Evolutionary conservation across 139 green algal genomes (phyloP).

Genomic region (Picochlorum sp.): DNA sequence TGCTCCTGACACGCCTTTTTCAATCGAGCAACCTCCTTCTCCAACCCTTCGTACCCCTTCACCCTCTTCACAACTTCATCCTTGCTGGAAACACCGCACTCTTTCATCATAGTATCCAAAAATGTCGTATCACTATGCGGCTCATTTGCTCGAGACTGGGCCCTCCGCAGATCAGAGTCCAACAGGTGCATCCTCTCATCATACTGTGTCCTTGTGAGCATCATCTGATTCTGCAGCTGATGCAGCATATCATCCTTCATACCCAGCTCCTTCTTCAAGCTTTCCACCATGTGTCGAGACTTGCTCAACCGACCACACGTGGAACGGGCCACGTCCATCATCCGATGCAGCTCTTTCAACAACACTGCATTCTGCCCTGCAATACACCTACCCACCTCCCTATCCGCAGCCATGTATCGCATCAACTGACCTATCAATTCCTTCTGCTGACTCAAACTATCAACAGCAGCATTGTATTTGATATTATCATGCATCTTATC

Average conservation of each 20-base stretch:
- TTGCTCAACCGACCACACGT: background rate
- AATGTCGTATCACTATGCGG: background rate
- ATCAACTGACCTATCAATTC: background rate
- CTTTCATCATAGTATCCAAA: background rate
- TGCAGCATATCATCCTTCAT: background rate
- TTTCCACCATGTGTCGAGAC: background rate
- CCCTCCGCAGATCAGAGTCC: background rate
- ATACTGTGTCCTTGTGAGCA: background rate
- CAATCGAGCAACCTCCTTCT: background rate
- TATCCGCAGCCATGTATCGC: background rate
- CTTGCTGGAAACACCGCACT: background rate
- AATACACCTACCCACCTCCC: background rate
- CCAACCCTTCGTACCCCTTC: background rate
- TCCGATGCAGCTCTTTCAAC: background rate
- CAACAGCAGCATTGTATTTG: background rate
- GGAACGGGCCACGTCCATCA: background rate
- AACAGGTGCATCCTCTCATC: background rate
- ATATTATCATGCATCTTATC: constrained; percentile 1
- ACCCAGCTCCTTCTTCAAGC: background rate
- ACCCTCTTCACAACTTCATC: background rate
- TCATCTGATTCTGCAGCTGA: background rate
- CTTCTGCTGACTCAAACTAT: constrained; percentile 1
- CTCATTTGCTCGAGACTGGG: background rate
- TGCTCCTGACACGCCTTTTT: background rate
- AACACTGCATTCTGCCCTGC: background rate